phyloP scores from a whole-genome alignment of 2,329 filamentous ascomycete genomes.

The Diaporthe destruens region DNA sequence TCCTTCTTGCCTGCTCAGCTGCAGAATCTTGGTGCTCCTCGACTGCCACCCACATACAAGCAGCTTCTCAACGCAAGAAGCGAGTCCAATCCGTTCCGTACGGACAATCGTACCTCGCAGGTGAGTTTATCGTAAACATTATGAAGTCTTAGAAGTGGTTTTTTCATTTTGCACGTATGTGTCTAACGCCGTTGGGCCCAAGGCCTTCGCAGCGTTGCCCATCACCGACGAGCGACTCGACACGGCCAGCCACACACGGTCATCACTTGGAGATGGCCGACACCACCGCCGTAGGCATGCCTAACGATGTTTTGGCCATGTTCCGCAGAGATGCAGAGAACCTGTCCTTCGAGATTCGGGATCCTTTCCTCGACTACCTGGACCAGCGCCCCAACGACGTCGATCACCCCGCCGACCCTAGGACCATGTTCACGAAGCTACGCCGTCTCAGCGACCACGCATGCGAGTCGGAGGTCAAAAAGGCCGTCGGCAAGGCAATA shows the following conservation, averaged over 20 bases:
- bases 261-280: neutral
- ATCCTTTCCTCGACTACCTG: too few relatives aligned
- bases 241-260: too few relatives aligned
- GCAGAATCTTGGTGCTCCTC: neutral
- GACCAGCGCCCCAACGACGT: neutral
- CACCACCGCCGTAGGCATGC: too few relatives aligned
- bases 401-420: too few relatives aligned
- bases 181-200: neutral
- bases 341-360: neutral
- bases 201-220: neutral
- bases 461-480: neutral
- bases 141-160: neutral
- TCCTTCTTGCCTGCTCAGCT: neutral
- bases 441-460: neutral
- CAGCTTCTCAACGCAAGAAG: neutral
- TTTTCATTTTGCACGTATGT: too few relatives aligned
- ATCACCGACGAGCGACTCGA: neutral
- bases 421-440: neutral
- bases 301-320: too few relatives aligned
- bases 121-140: neutral
- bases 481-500: neutral
- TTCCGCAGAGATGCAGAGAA: too few relatives aligned
- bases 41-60: neutral
- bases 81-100: accelerated
- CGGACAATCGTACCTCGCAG: neutral